phyloP scores from a whole-genome alignment of 345 rosid species.

The Citrus glauca region DNA sequence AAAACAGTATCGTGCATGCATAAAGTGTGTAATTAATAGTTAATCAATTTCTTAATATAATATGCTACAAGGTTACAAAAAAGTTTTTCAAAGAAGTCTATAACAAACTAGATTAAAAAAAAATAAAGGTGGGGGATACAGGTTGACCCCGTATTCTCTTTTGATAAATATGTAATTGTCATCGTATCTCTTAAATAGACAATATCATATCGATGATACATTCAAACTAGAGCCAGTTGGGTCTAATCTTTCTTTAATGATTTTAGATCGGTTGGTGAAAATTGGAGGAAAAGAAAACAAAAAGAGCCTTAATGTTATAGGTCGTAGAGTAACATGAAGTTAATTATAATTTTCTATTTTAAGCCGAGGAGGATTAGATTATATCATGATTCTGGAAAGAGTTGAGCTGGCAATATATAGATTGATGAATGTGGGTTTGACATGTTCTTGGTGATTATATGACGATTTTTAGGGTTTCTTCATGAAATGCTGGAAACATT shows the following conservation, averaged over 20 bases:
- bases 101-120: neutral
- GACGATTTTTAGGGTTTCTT: neutral
- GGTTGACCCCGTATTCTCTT: slow-evolving; percentile 4
- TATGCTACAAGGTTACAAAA: neutral
- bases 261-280: slow-evolving; percentile 5
- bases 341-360: neutral
- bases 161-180: slow-evolving; percentile 8
- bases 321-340: slow-evolving; percentile 7
- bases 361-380: neutral
- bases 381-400: neutral
- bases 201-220: slow-evolving; percentile 15
- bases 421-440: neutral
- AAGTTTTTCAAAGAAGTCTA: neutral
- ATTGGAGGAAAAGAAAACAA: neutral
- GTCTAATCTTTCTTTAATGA: slow-evolving; percentile 21
- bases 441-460: neutral
- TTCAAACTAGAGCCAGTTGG: slow-evolving; percentile 33
- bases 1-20: too few relatives aligned
- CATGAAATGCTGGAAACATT: neutral
- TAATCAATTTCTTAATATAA: neutral
- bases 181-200: slow-evolving; percentile 24
- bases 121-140: slow-evolving; percentile 2
- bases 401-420: slow-evolving; percentile 5
- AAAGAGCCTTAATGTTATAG: neutral
- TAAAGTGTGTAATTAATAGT: neutral